A percentile compares a stretch with the other conserved stretches of the same genome.
Conservation (phyloP, 2,329 filamentous ascomycete genomes). For the Metarhizium robertsii region DNA sequence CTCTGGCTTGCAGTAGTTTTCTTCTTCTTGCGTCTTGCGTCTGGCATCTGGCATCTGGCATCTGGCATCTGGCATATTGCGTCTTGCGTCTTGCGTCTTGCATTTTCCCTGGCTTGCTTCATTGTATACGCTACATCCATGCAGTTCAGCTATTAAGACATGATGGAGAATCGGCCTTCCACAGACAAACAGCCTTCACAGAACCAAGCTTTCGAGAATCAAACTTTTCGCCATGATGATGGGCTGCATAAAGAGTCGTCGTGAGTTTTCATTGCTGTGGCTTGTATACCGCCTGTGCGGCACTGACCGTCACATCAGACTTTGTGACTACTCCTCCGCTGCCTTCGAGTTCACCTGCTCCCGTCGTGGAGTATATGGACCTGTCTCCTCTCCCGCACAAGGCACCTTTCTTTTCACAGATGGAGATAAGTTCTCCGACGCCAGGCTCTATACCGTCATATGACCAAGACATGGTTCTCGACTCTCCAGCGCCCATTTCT, state of each 20-base stretch:
- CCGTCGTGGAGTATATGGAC: conserved; percentile 73
- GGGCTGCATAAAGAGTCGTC: conserved; percentile 24
- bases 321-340: conserved; percentile 77
- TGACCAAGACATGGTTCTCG: conserved; percentile 40
- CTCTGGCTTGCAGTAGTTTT: neutral
- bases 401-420: conserved; percentile 53
- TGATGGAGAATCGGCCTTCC: neutral
- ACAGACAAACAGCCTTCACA: neutral
- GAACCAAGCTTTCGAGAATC: conserved; percentile 21
- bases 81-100: neutral
- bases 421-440: conserved; percentile 65
- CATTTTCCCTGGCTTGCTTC: neutral
- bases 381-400: conserved; percentile 91
- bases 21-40: neutral
- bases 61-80: neutral
- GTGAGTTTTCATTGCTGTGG: conserved; percentile 15
- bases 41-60: neutral
- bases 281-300: neutral
- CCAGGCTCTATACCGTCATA: conserved; percentile 41
- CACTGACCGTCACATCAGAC: conserved; percentile 34
- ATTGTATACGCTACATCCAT: neutral
- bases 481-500: conserved; percentile 43
- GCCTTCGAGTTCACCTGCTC: conserved; percentile 70
- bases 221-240: conserved; percentile 31
- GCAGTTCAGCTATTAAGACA: neutral